Base-by-base conservation (phyloP, 2,329 filamentous ascomycete genomes). In the Intubia oerlemansii region DNA sequence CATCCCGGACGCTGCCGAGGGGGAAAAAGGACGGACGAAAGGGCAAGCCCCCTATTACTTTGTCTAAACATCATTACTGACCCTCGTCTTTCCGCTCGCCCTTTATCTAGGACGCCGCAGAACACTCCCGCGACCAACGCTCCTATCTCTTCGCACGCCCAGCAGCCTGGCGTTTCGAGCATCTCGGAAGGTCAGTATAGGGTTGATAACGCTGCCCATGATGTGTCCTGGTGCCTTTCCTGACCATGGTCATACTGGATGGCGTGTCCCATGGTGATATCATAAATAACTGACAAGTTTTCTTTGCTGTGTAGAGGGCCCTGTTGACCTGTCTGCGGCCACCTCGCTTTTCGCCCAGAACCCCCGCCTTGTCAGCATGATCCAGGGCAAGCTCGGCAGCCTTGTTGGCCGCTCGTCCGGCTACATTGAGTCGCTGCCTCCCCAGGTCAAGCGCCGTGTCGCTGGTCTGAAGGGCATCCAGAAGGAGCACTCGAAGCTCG, bases 401-500 rank as follows among this genome's bases (percentile, higher is more conserved):
- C 77, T 98, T 35, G 80, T 98, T 45, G 88, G 88, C 45, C 75
- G 78, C 41, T 92, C 90, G 29, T 98, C 88, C 32, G 88, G 88
- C 44, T 98, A 98, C 56, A 81, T 98, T 52, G 88, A 98, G 64
- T 91, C 80, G 15, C 75, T 98, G 12, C 88, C 88, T 34, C 62
- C 72, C 33, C 69, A 76, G 35, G 84, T 98, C 44, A 82, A 84
- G 52, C 80, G 79, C 50, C 84, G 88, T 48, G 85, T 98, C 39
- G 74, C 84, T 36, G 90, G 88, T 41, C 66, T 98, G 37, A 93
- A 95, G 62, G 90, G 85, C 42, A 82, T 98, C 43, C 88, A 98
- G 58, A 93, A 93, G 57, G 84, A 95, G 45, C 88, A 98, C 59
- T 80, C 85, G 36, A 93, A 95, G 60, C 74, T 98, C 43, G 90